These are phyloP conservation scores for Arthrocladium fulminans DNA, from an alignment of 2,329 filamentous ascomycete species.

Conservation along the genomic window DNA sequence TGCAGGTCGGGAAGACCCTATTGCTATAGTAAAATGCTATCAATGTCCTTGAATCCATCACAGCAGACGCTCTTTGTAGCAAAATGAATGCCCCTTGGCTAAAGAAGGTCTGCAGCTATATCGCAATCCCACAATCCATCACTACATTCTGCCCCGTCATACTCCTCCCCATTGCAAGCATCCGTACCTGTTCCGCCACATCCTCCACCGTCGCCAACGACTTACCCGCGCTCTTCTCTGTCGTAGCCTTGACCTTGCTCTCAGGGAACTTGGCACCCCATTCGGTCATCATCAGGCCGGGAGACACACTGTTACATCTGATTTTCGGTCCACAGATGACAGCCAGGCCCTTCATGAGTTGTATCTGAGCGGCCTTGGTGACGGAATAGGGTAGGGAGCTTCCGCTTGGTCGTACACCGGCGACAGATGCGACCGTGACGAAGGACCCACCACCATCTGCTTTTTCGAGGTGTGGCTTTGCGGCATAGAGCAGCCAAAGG, in stretches of 20 bases:
- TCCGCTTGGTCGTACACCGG: slow-evolving; percentile 55
- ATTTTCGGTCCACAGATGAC: slow-evolving; percentile 54
- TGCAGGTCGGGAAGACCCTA: no score
- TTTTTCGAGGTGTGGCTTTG: slow-evolving; percentile 46
- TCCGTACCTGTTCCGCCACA: slow-evolving; percentile 24
- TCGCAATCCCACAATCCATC: slow-evolving; percentile 22
- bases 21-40: no score
- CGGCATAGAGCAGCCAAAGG: slow-evolving; percentile 51
- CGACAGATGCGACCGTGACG: slow-evolving; percentile 55
- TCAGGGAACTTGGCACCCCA: slow-evolving; percentile 39
- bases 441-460: slow-evolving; percentile 47
- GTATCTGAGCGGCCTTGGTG: slow-evolving; percentile 65
- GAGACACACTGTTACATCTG: slow-evolving; percentile 55
- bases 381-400: slow-evolving; percentile 63
- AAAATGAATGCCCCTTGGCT: background rate
- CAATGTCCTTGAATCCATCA: background rate
- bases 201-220: slow-evolving; percentile 22
- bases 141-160: slow-evolving; percentile 24
- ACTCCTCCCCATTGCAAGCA: slow-evolving; percentile 18
- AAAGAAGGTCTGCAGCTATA: slow-evolving; percentile 10
- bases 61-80: no score
- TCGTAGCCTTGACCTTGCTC: slow-evolving; percentile 20
- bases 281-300: slow-evolving; percentile 58
- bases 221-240: slow-evolving; percentile 19
- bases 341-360: slow-evolving; percentile 58